A percentile compares a stretch with the other conserved stretches of the same genome.
Evolutionary conservation across 306 rosid genomes (phyloP).

Genomic region (Delonix regia): DNA sequence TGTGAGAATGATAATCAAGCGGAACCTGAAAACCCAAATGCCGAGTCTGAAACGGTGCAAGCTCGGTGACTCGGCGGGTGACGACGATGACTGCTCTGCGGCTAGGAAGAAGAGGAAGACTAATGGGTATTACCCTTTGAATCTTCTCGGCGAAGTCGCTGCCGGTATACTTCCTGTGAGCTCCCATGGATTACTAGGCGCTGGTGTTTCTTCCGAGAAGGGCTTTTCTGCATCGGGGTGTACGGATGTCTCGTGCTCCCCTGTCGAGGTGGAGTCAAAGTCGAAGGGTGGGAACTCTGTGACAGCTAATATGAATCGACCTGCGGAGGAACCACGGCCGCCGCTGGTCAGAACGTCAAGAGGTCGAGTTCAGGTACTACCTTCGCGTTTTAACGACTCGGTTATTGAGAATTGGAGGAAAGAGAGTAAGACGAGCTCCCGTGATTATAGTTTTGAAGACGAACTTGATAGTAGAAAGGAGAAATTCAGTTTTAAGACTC

Average conservation of each 20-base stretch:
- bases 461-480: slow-evolving; percentile 62
- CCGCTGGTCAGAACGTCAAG: slow-evolving; percentile 90
- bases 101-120: slow-evolving; percentile 77
- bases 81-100: slow-evolving; percentile 68
- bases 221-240: slow-evolving; percentile 75
- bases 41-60: slow-evolving; percentile 93
- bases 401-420: slow-evolving; percentile 98
- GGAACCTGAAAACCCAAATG: slow-evolving; percentile 94
- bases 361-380: slow-evolving; percentile 97
- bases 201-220: slow-evolving; percentile 53
- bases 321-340: slow-evolving; percentile 69
- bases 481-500: slow-evolving; percentile 52
- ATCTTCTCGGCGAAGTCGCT: slow-evolving; percentile 87
- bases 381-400: slow-evolving; percentile 94
- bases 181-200: slow-evolving; percentile 62
- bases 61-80: slow-evolving; percentile 67
- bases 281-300: slow-evolving; percentile 40
- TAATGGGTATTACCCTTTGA: slow-evolving; percentile 75
- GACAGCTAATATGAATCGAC: slow-evolving; percentile 39
- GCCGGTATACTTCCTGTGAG: slow-evolving; percentile 76
- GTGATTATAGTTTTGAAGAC: slow-evolving; percentile 56
- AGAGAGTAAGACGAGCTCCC: slow-evolving; percentile 61
- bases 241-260: slow-evolving; percentile 57
- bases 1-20: slow-evolving; percentile 81
- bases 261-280: slow-evolving; percentile 58